Evolutionary conservation across 1,139 yeast genomes (phyloP).

Genomic region (Kodamaea fungicola): DNA sequence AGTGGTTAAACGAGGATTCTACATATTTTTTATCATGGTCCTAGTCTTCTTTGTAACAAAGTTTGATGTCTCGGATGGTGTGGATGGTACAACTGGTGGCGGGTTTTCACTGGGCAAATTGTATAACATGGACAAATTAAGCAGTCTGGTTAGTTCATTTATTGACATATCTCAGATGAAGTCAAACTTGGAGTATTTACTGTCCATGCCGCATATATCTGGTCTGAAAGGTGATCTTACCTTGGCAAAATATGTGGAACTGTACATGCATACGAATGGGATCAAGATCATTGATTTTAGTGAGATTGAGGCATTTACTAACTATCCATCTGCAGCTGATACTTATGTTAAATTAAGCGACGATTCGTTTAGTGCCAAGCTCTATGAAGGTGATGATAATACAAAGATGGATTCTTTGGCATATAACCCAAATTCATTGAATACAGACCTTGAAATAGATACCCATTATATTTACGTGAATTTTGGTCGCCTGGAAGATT

Average conservation of each 20-base stretch:
- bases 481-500: slow-evolving; percentile 62
- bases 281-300: slow-evolving; percentile 48
- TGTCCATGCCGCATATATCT: slow-evolving; percentile 81
- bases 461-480: slow-evolving; percentile 56
- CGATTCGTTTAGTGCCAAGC: slow-evolving; percentile 34
- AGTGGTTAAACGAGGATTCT: slow-evolving; percentile 72
- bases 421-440: slow-evolving; percentile 65
- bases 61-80: slow-evolving; percentile 49
- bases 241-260: slow-evolving; percentile 60
- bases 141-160: slow-evolving; percentile 44
- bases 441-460: slow-evolving; percentile 44
- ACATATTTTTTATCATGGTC: slow-evolving; percentile 59
- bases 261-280: slow-evolving; percentile 56
- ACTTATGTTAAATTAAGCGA: slow-evolving; percentile 35
- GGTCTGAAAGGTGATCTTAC: slow-evolving; percentile 85
- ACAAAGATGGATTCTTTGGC: slow-evolving; percentile 37
- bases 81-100: slow-evolving; percentile 40
- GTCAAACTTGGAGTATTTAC: slow-evolving; percentile 69
- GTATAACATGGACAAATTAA: slow-evolving; percentile 53
- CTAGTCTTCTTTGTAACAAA: slow-evolving; percentile 57
- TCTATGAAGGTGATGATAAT: slow-evolving; percentile 37
- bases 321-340: slow-evolving; percentile 41
- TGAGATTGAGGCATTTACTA: slow-evolving; percentile 52
- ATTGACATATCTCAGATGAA: slow-evolving; percentile 60
- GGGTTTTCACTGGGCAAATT: slow-evolving; percentile 56